phyloP scores from a whole-genome alignment of 176 grass and related monocot genomes.

The Calamus simplicifolius region DNA sequence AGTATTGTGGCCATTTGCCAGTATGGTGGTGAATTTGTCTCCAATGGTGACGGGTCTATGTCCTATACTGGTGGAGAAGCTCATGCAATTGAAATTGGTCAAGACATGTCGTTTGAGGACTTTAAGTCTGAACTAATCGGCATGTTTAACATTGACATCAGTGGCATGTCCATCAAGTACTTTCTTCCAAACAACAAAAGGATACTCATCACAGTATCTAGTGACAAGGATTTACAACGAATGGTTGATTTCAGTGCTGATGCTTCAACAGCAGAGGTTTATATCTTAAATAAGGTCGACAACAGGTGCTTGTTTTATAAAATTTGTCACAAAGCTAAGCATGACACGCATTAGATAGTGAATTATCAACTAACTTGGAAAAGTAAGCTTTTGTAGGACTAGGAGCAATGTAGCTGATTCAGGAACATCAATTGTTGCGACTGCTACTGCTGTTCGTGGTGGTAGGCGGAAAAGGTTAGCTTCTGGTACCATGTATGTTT shows the following conservation, averaged over 20 bases:
- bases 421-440: slow-evolving; percentile 46
- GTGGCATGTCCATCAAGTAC: slow-evolving; percentile 73
- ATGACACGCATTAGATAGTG: neutral
- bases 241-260: slow-evolving; percentile 89
- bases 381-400: slow-evolving; percentile 5
- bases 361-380: neutral
- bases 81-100: slow-evolving; percentile 65
- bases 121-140: slow-evolving; percentile 72
- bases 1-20: slow-evolving; percentile 77
- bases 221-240: slow-evolving; percentile 81
- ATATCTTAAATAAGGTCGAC: slow-evolving; percentile 74
- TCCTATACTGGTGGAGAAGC: slow-evolving; percentile 91
- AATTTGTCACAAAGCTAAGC: no score
- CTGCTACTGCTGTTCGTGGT: slow-evolving; percentile 33
- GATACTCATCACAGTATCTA: slow-evolving; percentile 80
- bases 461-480: slow-evolving; percentile 44
- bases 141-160: slow-evolving; percentile 68
- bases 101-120: slow-evolving; percentile 55
- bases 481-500: slow-evolving; percentile 41
- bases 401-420: slow-evolving; percentile 50
- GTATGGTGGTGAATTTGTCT: slow-evolving; percentile 80
- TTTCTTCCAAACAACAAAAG: slow-evolving; percentile 84
- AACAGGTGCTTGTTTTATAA: slow-evolving; percentile 40
- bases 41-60: slow-evolving; percentile 52
- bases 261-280: slow-evolving; percentile 64